A percentile compares a stretch with the other conserved stretches of the same genome.
These are phyloP conservation scores for Ophiostoma perfectum DNA, from an alignment of 2,329 filamentous ascomycete species.

Conservation along the genomic window DNA sequence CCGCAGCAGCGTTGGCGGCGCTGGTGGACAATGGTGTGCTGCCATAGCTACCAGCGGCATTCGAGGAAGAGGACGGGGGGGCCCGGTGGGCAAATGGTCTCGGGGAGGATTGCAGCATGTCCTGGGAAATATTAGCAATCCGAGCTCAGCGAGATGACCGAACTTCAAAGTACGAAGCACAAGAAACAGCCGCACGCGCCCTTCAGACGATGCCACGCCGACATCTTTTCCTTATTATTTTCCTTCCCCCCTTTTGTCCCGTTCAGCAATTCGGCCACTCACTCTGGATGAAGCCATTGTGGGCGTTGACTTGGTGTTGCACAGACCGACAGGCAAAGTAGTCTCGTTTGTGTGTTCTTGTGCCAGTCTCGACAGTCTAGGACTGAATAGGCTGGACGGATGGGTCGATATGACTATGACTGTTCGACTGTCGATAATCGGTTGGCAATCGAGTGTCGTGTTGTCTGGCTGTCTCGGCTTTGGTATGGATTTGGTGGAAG, in stretches of 20 bases:
- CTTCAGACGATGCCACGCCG: no score
- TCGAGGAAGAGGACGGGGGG: conserved; percentile 54
- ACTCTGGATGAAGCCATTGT: conserved; percentile 34
- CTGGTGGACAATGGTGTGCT: conserved; percentile 33
- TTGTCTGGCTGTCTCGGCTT: neutral
- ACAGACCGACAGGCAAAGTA: neutral
- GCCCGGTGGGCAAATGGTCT: conserved; percentile 62
- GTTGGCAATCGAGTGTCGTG: neutral
- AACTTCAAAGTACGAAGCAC: no score
- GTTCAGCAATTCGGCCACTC: conserved; percentile 10
- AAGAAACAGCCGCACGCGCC: no score
- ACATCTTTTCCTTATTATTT: neutral
- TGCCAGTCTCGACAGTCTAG: conserved; percentile 2
- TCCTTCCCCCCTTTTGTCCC: neutral
- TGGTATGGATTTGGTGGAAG: neutral
- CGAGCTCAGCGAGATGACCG: neutral
- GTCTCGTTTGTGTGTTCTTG: neutral
- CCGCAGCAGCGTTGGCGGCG: conserved; percentile 43
- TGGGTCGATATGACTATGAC: neutral
- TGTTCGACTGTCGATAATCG: neutral
- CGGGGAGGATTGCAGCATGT: conserved; percentile 56
- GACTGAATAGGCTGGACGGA: neutral
- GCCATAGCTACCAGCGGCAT: conserved; percentile 42
- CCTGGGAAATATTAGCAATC: conserved; percentile 38
- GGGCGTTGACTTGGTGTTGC: neutral